phyloP scores from a whole-genome alignment of 352 stramenopile species.

The Pelagophyceae sp. region DNA sequence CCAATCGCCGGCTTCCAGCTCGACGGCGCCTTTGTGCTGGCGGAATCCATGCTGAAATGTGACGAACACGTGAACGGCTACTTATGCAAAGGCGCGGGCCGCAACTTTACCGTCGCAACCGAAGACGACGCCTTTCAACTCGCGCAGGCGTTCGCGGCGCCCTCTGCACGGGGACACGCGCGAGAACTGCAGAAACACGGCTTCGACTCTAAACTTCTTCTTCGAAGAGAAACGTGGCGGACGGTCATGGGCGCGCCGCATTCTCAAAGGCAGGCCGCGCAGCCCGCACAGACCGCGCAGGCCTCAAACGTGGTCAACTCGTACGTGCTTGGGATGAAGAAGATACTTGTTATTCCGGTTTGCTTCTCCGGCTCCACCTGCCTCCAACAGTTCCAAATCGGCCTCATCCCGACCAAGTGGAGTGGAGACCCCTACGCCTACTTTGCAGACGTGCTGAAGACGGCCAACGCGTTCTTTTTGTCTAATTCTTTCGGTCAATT shows the following conservation, averaged over 20 bases:
- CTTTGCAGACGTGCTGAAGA: neutral
- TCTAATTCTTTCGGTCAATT: neutral
- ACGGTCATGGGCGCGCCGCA: too few species aligned
- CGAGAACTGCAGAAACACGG: neutral
- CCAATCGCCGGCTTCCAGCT: neutral
- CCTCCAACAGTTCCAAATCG: neutral
- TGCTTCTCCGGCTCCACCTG: neutral
- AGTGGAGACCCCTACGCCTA: neutral
- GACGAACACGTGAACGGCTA: neutral
- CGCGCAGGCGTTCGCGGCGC: neutral
- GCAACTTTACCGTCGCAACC: neutral
- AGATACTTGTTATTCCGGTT: neutral
- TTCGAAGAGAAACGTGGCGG: too few species aligned
- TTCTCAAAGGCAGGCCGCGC: too few species aligned
- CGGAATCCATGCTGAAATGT: neutral
- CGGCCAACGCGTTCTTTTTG: neutral
- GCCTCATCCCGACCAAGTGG: neutral
- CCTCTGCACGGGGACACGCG: too few species aligned
- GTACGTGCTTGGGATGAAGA: neutral
- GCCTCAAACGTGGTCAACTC: neutral
- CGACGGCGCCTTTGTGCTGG: neutral
- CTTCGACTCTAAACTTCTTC: too few species aligned
- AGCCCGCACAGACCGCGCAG: too few species aligned
- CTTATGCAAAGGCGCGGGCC: neutral
- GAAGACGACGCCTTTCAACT: neutral